Conservation (phyloP, 805 yeast species). For the Debaryomyces hansenii region DNA sequence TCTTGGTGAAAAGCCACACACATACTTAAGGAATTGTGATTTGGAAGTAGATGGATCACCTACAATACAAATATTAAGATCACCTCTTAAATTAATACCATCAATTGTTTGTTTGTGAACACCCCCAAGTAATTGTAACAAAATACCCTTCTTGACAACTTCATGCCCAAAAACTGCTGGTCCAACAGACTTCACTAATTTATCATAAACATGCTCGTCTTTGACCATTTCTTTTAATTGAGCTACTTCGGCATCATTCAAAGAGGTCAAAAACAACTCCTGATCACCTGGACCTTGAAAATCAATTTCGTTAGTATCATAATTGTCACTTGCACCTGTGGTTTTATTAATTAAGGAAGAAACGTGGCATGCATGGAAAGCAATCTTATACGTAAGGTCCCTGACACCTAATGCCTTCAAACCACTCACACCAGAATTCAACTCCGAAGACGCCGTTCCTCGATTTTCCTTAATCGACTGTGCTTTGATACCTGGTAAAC, state of each 20-base stretch:
- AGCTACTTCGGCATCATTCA: constrained; percentile 77
- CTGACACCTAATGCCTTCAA: constrained; percentile 88
- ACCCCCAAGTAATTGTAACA: constrained; percentile 89
- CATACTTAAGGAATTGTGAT: constrained; percentile 93
- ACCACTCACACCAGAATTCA: constrained; percentile 86
- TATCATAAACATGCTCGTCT: constrained; percentile 80
- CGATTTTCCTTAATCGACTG: constrained; percentile 68
- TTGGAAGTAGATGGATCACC: constrained; percentile 98
- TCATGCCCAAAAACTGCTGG: constrained; percentile 98
- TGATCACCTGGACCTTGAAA: constrained; percentile 65
- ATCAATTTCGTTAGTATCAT: constrained; percentile 23
- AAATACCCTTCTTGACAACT: constrained; percentile 85
- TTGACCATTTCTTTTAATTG: constrained; percentile 90
- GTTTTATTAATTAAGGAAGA: constrained; percentile 52
- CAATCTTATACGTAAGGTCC: constrained; percentile 87
- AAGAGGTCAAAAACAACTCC: constrained; percentile 72
- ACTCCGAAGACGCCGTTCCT: constrained; percentile 63
- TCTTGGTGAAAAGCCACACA: constrained; percentile 86
- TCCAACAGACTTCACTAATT: constrained; percentile 83
- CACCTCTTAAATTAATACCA: constrained; percentile 94
- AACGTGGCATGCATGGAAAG: constrained; percentile 90
- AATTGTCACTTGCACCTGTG: constrained; percentile 19
- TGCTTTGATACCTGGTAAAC: constrained; percentile 93
- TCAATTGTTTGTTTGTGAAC: constrained; percentile 92
- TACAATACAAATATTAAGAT: constrained; percentile 91